phyloP scores from a whole-genome alignment of 345 rosid genomes.

The Hibiscus syriacus region DNA sequence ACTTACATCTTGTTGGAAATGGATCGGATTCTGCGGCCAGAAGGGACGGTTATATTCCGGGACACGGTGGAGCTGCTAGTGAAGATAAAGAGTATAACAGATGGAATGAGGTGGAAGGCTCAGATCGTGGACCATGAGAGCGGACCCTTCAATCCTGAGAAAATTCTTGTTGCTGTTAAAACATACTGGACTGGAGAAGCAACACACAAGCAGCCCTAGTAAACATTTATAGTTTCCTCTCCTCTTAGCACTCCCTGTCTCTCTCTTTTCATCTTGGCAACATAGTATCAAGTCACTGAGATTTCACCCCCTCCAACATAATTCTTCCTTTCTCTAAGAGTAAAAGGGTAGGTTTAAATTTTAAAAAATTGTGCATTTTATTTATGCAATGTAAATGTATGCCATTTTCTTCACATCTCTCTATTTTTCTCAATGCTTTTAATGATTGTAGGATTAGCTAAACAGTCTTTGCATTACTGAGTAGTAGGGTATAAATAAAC shows the following conservation, averaged over 20 bases:
- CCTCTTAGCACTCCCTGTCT: no score
- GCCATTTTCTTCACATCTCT: background rate
- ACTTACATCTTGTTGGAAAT: conserved; percentile 85
- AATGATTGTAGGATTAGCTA: no score
- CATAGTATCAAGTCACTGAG: background rate
- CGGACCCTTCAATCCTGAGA: conserved; percentile 91
- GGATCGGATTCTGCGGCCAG: conserved; percentile 91
- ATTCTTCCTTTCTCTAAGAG: background rate
- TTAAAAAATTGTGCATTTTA: background rate
- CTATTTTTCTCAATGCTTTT: no score
- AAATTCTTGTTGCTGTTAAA: conserved; percentile 77
- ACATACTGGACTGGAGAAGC: conserved; percentile 78
- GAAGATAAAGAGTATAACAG: conserved; percentile 31
- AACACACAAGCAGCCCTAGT: background rate
- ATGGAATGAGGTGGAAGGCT: background rate
- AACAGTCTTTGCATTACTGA: no score
- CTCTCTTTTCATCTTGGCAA: background rate
- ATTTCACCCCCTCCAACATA: background rate
- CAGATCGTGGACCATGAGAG: conserved; percentile 65
- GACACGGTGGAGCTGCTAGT: conserved; percentile 70
- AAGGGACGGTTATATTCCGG: conserved; percentile 84
- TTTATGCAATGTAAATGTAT: background rate
- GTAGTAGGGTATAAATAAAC: no score
- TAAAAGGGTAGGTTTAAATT: background rate
- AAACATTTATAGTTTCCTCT: background rate